Percentiles rank a stretch among this genome's conserved stretches.
These are phyloP conservation scores for Barnettozyma hawaiiensis DNA, from an alignment of 1,139 yeast species.

Conservation along the genomic window DNA sequence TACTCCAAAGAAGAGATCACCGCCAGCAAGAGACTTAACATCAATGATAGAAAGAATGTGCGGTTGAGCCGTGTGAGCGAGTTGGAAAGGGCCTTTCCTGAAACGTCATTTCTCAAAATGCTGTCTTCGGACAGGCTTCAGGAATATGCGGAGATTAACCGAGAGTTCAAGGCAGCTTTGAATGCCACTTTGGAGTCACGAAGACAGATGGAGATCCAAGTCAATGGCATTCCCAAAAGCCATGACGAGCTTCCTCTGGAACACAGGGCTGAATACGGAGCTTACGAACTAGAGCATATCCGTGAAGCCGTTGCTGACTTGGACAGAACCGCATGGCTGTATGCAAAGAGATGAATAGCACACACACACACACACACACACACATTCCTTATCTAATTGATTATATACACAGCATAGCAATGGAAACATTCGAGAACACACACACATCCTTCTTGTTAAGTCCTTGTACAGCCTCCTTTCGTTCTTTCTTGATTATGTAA, in stretches of 20 bases:
- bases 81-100: constrained; percentile 20
- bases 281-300: constrained; percentile 6
- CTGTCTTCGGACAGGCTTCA: constrained; percentile 10
- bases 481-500: too few species aligned
- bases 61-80: constrained; percentile 21
- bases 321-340: constrained; percentile 17
- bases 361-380: too few species aligned
- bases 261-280: background rate
- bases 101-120: constrained; percentile 13
- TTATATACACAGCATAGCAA: too few species aligned
- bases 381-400: too few species aligned
- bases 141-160: constrained; percentile 15
- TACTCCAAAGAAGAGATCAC: constrained; percentile 24
- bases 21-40: constrained; percentile 20
- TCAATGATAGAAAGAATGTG: constrained; percentile 22
- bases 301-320: constrained; percentile 10
- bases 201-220: constrained; percentile 1
- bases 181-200: background rate
- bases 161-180: constrained; percentile 11
- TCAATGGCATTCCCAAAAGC: background rate
- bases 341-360: constrained; percentile 3
- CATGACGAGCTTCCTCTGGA: background rate
- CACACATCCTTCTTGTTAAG: too few species aligned
- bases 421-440: too few species aligned
- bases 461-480: too few species aligned